These are phyloP conservation scores for Claviceps sp. DNA, from an alignment of 2,329 filamentous ascomycete genomes.

Conservation along the genomic window DNA sequence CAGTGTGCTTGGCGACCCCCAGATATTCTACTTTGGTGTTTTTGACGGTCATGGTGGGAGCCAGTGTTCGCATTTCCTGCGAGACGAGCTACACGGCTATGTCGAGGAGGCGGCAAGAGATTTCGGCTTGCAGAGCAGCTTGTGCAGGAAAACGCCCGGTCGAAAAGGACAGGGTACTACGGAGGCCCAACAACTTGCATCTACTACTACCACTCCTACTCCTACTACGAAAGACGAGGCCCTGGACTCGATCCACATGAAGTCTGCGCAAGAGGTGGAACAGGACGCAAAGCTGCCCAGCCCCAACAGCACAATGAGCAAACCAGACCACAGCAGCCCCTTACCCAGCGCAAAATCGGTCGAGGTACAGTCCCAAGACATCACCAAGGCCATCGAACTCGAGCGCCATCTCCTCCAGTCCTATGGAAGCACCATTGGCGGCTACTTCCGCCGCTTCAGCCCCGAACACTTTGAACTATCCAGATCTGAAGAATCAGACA, in stretches of 20 bases:
- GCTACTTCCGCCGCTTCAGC: constrained; percentile 85
- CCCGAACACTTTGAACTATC: constrained; percentile 57
- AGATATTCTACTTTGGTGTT: constrained; percentile 93
- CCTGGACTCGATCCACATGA: constrained; percentile 29
- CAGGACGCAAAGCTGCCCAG: constrained; percentile 22
- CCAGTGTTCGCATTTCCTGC: constrained; percentile 77
- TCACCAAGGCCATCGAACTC: constrained; percentile 49
- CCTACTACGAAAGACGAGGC: constrained; percentile 12
- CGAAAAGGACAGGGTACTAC: constrained; percentile 3
- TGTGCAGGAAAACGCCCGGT: constrained; percentile 34
- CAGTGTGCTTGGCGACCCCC: constrained; percentile 73
- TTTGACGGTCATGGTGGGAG: constrained; percentile 92
- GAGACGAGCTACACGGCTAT: constrained; percentile 75
- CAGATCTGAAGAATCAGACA: constrained; percentile 11
- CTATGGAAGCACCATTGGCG: constrained; percentile 77
- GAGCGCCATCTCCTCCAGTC: constrained; percentile 58
- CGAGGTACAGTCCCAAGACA: constrained; percentile 38
- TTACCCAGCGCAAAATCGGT: constrained; percentile 28
- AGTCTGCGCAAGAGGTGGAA: constrained; percentile 32
- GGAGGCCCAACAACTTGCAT: no score
- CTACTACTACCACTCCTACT: background rate
- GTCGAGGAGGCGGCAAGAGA: constrained; percentile 67
- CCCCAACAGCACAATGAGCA: constrained; percentile 17
- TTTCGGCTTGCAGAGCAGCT: constrained; percentile 67
- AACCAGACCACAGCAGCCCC: constrained; percentile 23